These are phyloP conservation scores for Anethum foeniculum DNA, from an alignment of 140 eudicot genomes.

Conservation along the genomic window DNA sequence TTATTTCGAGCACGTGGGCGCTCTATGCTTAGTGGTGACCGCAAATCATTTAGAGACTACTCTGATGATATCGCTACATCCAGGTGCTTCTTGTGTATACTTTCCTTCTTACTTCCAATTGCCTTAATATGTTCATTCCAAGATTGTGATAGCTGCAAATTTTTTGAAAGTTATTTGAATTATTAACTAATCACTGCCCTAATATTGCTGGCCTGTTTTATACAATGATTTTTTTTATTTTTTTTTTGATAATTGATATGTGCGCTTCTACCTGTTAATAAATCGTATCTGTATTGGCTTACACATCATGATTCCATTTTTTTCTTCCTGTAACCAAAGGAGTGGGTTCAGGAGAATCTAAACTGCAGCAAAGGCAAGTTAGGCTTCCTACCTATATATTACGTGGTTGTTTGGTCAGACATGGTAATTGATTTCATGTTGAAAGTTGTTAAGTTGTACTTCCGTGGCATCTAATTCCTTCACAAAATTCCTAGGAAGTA, in stretches of 20 bases:
- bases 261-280: background rate
- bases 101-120: background rate
- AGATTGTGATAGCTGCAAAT: background rate
- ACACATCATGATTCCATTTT: background rate
- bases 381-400: background rate
- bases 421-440: background rate
- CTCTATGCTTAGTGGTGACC: constrained; percentile 93
- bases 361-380: background rate
- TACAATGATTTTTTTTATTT: background rate
- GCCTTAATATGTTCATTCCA: background rate
- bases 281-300: background rate
- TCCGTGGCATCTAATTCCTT: background rate
- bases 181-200: background rate
- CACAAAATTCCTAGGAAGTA: background rate
- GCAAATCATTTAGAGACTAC: constrained; percentile 69
- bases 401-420: background rate
- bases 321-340: background rate
- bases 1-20: constrained; percentile 80
- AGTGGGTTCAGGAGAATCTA: background rate
- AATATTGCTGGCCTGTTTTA: background rate
- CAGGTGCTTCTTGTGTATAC: constrained; percentile 37
- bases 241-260: background rate
- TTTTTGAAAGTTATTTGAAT: background rate
- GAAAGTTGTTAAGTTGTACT: background rate
- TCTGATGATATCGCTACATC: constrained; percentile 63